These are phyloP conservation scores for Hericium erinaceus DNA, from an alignment of 768 basidiomycete species.

Conservation along the genomic window DNA sequence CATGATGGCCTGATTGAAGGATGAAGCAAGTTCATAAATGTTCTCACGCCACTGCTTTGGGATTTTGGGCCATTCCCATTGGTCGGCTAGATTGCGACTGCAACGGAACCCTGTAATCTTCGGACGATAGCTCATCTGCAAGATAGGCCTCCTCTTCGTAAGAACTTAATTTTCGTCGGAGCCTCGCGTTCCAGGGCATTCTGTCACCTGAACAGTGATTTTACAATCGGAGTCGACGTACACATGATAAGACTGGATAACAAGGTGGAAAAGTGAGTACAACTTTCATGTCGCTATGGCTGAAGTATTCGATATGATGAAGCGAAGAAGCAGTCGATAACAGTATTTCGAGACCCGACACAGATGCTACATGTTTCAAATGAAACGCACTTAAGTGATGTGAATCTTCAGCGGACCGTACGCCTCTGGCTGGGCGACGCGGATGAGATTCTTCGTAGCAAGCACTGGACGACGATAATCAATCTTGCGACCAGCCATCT, in stretches of 20 bases:
- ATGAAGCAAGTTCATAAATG: background rate
- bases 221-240: too few relatives aligned
- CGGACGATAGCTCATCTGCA: background rate
- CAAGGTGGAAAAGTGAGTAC: too few relatives aligned
- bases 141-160: too few relatives aligned
- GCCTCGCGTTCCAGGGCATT: too few relatives aligned
- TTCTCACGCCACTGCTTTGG: conserved; percentile 3
- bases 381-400: conserved; percentile 13
- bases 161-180: background rate
- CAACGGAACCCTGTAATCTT: background rate
- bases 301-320: too few relatives aligned
- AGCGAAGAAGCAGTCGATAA: too few relatives aligned
- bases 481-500: background rate
- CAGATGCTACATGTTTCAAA: too few relatives aligned
- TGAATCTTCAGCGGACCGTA: conserved; percentile 45
- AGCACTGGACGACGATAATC: conserved; percentile 39
- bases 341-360: too few relatives aligned
- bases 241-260: too few relatives aligned
- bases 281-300: too few relatives aligned
- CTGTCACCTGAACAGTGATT: too few relatives aligned
- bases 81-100: background rate
- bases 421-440: conserved; percentile 47
- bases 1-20: background rate
- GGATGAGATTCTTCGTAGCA: conserved; percentile 63
- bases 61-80: background rate